A percentile compares a stretch with the other conserved stretches of the same genome.
phyloP scores from a whole-genome alignment of 139 green algal species.

The Chlamydomonas asymmetrica region DNA sequence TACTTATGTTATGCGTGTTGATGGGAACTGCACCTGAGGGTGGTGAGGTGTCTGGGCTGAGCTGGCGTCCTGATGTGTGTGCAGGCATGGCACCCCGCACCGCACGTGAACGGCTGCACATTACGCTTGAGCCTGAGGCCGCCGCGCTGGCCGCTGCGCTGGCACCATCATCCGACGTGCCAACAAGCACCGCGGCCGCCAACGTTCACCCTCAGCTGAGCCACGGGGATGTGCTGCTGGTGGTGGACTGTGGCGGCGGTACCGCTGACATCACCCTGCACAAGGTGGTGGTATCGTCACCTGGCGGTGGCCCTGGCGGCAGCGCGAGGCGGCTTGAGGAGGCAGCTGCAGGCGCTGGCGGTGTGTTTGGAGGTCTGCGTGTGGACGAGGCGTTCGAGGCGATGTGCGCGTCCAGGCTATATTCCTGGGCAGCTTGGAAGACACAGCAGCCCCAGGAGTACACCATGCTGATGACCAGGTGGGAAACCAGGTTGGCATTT shows the following conservation, averaged over 20 bases:
- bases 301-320: too few species aligned
- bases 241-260: slow-evolving; percentile 22
- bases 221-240: slow-evolving; percentile 16
- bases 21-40: too few species aligned
- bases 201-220: not conserved
- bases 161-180: not conserved
- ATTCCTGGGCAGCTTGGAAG: not conserved
- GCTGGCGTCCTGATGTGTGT: too few species aligned
- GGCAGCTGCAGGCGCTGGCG: slow-evolving; percentile 5
- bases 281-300: not conserved
- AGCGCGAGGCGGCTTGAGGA: not conserved
- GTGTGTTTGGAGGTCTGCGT: too few species aligned
- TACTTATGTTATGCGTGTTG: too few species aligned
- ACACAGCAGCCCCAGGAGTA: not conserved
- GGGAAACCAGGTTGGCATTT: too few species aligned
- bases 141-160: slow-evolving; percentile 9
- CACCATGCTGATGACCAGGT: not conserved
- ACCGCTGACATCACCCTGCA: slow-evolving; percentile 26
- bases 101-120: not conserved
- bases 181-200: not conserved
- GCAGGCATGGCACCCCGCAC: not conserved
- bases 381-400: slow-evolving; percentile 3
- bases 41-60: too few species aligned
- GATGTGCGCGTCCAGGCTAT: not conserved
- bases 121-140: slow-evolving; percentile 22